Percentiles rank a stretch among this genome's conserved stretches.
These are phyloP conservation scores for Calonectria multiphialidica DNA, from an alignment of 2,329 filamentous ascomycete species.

Conservation along the genomic window DNA sequence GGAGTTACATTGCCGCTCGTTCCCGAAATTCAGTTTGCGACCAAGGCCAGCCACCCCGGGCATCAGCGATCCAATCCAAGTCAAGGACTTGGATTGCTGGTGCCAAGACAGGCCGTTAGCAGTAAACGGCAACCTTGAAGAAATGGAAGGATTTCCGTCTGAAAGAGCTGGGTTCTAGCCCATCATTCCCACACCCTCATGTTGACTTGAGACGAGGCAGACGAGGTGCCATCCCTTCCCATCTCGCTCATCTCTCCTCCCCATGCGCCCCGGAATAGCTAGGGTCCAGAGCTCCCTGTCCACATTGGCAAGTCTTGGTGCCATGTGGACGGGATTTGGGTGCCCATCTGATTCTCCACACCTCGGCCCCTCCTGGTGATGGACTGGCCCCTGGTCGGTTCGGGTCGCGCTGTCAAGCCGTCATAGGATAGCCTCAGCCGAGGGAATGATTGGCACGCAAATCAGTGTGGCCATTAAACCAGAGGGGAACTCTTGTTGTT, in stretches of 20 bases:
- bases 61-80: constrained; percentile 1
- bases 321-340: constrained; percentile 26
- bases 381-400: constrained; percentile 14
- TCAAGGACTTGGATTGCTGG: not conserved
- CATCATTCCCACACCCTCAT: constrained; percentile 9
- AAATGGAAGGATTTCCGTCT: constrained; percentile 10
- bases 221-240: constrained; percentile 12
- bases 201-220: not conserved
- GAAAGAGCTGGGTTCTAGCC: not conserved
- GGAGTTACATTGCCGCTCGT: not conserved
- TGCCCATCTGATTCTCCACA: constrained; percentile 26
- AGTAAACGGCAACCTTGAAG: constrained; percentile 17
- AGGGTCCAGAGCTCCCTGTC: constrained; percentile 12
- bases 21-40: constrained; percentile 3
- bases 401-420: constrained; percentile 2
- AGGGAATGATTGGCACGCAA: not conserved
- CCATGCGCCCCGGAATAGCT: constrained; percentile 20
- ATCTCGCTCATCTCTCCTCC: constrained; percentile 20
- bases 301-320: constrained; percentile 15
- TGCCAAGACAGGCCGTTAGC: constrained; percentile 9
- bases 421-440: constrained; percentile 6
- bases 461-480: not conserved
- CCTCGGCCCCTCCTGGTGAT: constrained; percentile 17
- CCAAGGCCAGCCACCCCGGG: not conserved
- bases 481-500: not conserved